These are phyloP conservation scores for Arabis hirsuta DNA, from an alignment of 345 rosid species.

Conservation along the genomic window DNA sequence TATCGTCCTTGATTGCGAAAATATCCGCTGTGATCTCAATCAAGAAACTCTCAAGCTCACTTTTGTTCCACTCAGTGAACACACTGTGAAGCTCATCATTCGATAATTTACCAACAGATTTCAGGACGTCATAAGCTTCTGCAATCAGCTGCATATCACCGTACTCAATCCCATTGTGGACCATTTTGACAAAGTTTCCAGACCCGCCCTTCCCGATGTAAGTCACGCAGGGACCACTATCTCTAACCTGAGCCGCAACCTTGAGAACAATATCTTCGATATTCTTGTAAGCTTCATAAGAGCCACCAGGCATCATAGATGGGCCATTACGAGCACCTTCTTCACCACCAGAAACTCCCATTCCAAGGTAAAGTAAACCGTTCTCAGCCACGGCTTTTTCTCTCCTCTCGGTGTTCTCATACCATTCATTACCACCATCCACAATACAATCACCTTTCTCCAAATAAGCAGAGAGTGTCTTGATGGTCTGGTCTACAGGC, in stretches of 20 bases:
- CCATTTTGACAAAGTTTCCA: constrained; percentile 96
- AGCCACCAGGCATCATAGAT: constrained; percentile 96
- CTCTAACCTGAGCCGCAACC: constrained; percentile 95
- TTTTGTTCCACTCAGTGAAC: constrained; percentile 89
- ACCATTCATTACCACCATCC: constrained; percentile 99
- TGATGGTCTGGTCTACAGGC: constrained; percentile 89
- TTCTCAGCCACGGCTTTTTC: constrained; percentile 65
- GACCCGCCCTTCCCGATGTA: constrained; percentile 91
- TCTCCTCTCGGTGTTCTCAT: constrained; percentile 95
- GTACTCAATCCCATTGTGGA: constrained; percentile 93
- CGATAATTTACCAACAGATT: constrained; percentile 82
- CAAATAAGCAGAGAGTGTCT: constrained; percentile 78
- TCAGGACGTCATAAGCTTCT: constrained; percentile 90
- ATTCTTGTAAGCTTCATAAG: constrained; percentile 79
- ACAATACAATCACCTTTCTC: constrained; percentile 96
- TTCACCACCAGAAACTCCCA: constrained; percentile 99
- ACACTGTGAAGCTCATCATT: constrained; percentile 76
- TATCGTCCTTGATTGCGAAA: constrained; percentile 81
- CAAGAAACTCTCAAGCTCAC: constrained; percentile 96
- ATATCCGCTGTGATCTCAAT: constrained; percentile 92
- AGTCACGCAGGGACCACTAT: constrained; percentile 93
- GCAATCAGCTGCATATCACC: constrained; percentile 98
- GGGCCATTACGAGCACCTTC: constrained; percentile 97
- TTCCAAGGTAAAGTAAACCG: constrained; percentile 90
- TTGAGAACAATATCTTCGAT: constrained; percentile 89